A percentile compares a stretch with the other conserved stretches of the same genome.
These are phyloP conservation scores for Fusarium robinianum DNA, from an alignment of 2,329 filamentous ascomycete genomes.

Conservation along the genomic window DNA sequence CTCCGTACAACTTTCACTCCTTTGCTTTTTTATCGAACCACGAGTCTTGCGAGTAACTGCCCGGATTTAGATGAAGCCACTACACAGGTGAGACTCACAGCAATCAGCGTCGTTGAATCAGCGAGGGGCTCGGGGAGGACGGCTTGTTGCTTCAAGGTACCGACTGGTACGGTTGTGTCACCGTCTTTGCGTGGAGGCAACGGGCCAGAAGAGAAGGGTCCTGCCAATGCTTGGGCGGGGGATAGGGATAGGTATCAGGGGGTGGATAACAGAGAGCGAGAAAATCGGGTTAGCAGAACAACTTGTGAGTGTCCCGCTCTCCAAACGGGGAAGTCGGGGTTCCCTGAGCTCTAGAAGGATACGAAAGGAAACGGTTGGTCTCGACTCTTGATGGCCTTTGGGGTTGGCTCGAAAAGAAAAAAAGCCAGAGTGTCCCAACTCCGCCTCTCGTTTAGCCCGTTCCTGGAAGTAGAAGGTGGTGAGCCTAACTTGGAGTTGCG, in stretches of 20 bases:
- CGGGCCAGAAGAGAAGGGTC: conserved; percentile 10
- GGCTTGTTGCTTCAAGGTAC: conserved; percentile 8
- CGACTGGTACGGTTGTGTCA: too few relatives aligned
- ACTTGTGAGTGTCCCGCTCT: conserved; percentile 1
- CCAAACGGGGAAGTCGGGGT: too few relatives aligned
- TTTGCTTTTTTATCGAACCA: conserved; percentile 17
- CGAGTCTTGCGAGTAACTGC: conserved; percentile 4
- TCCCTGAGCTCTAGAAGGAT: conserved; percentile 9
- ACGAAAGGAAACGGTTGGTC: conserved; percentile 12
- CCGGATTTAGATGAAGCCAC: conserved; percentile 5
- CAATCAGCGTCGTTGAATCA: conserved; percentile 17
- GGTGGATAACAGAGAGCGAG: conserved; percentile 1
- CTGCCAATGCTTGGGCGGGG: conserved; percentile 1
- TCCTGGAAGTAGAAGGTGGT: conserved; percentile 12
- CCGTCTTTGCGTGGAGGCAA: conserved; percentile 1
- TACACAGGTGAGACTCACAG: conserved; percentile 16
- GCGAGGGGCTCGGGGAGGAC: conserved; percentile 13
- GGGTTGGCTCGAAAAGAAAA: too few relatives aligned
- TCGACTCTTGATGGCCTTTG: too few relatives aligned
- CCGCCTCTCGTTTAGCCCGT: conserved; percentile 6
- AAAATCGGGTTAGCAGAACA: neutral
- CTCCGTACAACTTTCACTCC: neutral
- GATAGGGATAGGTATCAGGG: conserved; percentile 1
- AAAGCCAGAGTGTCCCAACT: conserved; percentile 4
- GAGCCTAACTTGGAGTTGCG: conserved; percentile 2